Evolutionary conservation across 495 filamentous ascomycete genomes (phyloP).

Genomic region (Penicillium daleae): DNA sequence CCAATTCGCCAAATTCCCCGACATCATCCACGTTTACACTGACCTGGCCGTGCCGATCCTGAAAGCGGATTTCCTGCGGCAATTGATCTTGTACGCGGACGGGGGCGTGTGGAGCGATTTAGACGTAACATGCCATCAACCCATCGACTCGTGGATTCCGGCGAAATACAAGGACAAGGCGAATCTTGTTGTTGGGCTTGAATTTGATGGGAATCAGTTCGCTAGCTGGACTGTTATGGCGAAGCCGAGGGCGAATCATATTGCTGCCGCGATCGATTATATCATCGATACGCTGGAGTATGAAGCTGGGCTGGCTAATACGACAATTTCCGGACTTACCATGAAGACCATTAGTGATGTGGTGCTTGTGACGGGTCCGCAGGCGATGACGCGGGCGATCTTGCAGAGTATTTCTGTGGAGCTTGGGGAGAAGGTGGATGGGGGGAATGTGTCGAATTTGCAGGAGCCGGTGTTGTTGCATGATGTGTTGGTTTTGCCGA

Average conservation of each 20-base stretch:
- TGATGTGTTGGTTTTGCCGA: conserved; percentile 34
- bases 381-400: conserved; percentile 21
- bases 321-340: conserved; percentile 9
- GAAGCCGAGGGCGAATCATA: conserved; percentile 29
- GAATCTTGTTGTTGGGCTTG: conserved; percentile 46
- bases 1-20: conserved; percentile 28
- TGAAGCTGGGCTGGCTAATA: conserved; percentile 4
- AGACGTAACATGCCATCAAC: conserved; percentile 39
- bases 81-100: conserved; percentile 42
- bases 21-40: conserved; percentile 30
- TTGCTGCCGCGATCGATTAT: conserved; percentile 25
- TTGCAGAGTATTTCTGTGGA: conserved; percentile 16
- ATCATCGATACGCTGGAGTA: conserved; percentile 19
- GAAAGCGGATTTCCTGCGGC: conserved; percentile 47
- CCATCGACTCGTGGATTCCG: conserved; percentile 46
- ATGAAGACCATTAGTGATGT: conserved; percentile 25
- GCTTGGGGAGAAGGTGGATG: conserved; percentile 21
- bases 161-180: conserved; percentile 23
- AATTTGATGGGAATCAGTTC: conserved; percentile 45
- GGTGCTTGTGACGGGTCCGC: conserved; percentile 29
- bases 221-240: conserved; percentile 46
- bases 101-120: conserved; percentile 53
- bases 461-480: conserved; percentile 25
- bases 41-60: conserved; percentile 38
- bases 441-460: conserved; percentile 26